phyloP scores from a whole-genome alignment of 2,329 filamentous ascomycete species.

The Diaporthe capsici region DNA sequence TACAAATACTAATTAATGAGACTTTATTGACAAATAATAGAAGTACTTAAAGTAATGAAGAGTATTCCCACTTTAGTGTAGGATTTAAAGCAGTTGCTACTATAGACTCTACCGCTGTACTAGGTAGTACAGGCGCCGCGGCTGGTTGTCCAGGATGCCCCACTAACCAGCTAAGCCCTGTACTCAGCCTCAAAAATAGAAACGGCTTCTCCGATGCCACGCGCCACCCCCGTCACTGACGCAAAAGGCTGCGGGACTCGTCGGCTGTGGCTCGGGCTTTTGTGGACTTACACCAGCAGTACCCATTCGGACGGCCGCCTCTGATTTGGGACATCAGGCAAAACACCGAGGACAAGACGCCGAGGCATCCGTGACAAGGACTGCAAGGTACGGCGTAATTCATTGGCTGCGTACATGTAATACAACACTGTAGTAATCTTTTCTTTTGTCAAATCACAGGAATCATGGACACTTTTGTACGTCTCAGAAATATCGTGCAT shows the following conservation, averaged over 20 bases:
- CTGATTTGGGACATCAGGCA: constrained; percentile 1
- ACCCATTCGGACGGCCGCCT: background rate
- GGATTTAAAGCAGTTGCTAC: background rate
- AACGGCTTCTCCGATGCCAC: constrained; percentile 2
- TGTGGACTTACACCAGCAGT: background rate
- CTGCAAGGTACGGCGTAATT: background rate
- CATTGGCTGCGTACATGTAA: background rate
- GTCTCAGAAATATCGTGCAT: background rate
- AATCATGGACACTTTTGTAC: background rate
- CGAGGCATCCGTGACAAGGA: background rate
- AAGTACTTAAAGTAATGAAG: background rate
- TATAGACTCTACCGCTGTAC: background rate
- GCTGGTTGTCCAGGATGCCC: background rate
- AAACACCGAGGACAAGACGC: background rate
- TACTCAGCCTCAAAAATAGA: constrained; percentile 38
- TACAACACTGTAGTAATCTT: background rate
- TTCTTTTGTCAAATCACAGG: background rate
- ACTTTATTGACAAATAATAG: background rate
- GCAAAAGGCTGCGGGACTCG: background rate
- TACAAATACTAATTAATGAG: background rate
- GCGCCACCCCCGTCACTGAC: background rate
- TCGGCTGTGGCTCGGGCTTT: constrained; percentile 19
- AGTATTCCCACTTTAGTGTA: background rate
- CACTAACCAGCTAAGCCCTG: constrained; percentile 28
- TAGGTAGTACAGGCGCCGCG: background rate